Conservation (phyloP, 2,329 filamentous ascomycete species). For the Setomelanomma holmii region DNA sequence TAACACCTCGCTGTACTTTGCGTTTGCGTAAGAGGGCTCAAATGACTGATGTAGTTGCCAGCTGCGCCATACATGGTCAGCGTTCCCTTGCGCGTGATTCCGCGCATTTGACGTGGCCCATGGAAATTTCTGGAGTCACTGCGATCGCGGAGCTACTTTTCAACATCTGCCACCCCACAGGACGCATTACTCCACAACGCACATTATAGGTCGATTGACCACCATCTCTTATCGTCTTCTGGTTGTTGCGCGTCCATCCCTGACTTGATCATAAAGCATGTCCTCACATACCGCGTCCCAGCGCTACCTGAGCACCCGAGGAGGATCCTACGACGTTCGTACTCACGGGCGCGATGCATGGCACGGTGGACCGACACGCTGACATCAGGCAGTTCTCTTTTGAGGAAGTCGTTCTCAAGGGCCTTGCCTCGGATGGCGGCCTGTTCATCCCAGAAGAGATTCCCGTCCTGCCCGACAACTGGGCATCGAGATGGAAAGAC, state of each 20-base stretch:
- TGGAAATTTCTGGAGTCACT: constrained; percentile 31
- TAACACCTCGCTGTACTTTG: not conserved
- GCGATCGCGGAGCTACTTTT: constrained; percentile 35
- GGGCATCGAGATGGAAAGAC: constrained; percentile 76
- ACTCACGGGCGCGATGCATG: constrained; percentile 3
- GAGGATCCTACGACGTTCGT: constrained; percentile 67
- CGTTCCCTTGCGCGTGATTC: not conserved
- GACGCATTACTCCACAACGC: constrained; percentile 18
- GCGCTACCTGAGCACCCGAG: constrained; percentile 68
- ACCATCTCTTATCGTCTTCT: constrained; percentile 5
- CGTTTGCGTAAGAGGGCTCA: not conserved
- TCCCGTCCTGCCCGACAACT: constrained; percentile 68
- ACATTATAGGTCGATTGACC: constrained; percentile 13
- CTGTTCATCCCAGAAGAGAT: constrained; percentile 89
- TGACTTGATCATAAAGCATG: constrained; percentile 37
- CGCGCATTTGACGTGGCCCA: constrained; percentile 1
- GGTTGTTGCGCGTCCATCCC: constrained; percentile 7
- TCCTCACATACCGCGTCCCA: constrained; percentile 62
- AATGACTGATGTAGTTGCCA: no score
- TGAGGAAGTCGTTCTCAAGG: constrained; percentile 89
- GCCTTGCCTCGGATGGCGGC: constrained; percentile 83
- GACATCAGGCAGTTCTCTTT: constrained; percentile 74
- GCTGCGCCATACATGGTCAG: not conserved
- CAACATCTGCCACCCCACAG: constrained; percentile 34
- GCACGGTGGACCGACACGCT: constrained; percentile 10